Conservation (phyloP, 1,139 yeast genomes). For the Zygoascus meyerae region DNA sequence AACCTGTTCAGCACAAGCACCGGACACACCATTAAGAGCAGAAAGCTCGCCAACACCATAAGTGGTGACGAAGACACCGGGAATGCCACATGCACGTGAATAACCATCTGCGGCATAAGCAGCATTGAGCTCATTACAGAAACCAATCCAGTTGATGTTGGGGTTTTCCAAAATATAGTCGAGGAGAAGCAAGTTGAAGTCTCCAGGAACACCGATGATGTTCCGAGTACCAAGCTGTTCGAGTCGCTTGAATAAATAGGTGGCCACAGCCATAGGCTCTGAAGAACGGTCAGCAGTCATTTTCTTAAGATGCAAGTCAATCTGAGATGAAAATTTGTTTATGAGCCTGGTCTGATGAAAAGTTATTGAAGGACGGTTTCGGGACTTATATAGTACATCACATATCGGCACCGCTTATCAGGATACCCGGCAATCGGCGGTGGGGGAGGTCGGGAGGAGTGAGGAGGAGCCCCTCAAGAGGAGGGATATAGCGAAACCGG, state of each 20-base stretch:
- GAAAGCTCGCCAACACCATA: slow-evolving; percentile 86
- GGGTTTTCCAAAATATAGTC: slow-evolving; percentile 60
- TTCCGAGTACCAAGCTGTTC: slow-evolving; percentile 57
- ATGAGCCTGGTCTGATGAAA: too few species aligned
- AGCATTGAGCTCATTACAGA: slow-evolving; percentile 58
- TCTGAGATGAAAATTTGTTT: too few species aligned
- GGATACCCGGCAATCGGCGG: too few species aligned
- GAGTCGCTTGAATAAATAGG: slow-evolving; percentile 53
- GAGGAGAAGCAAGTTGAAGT: slow-evolving; percentile 50
- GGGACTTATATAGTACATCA: too few species aligned
- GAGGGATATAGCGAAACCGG: too few species aligned
- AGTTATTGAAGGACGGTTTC: too few species aligned
- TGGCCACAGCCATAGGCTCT: slow-evolving; percentile 44
- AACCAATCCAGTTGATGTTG: slow-evolving; percentile 53
- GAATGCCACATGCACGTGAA: slow-evolving; percentile 45
- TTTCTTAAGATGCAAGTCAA: not conserved
- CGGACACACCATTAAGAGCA: slow-evolving; percentile 79
- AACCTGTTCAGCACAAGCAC: slow-evolving; percentile 73
- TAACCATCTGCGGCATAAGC: slow-evolving; percentile 81
- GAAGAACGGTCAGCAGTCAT: not conserved
- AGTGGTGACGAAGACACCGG: slow-evolving; percentile 45
- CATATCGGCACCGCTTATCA: too few species aligned
- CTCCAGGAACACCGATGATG: slow-evolving; percentile 76
- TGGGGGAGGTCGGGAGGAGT: too few species aligned
- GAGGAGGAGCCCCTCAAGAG: too few species aligned